phyloP scores from a whole-genome alignment of 2,329 filamentous ascomycete species.

The Curvularia spicifera region DNA sequence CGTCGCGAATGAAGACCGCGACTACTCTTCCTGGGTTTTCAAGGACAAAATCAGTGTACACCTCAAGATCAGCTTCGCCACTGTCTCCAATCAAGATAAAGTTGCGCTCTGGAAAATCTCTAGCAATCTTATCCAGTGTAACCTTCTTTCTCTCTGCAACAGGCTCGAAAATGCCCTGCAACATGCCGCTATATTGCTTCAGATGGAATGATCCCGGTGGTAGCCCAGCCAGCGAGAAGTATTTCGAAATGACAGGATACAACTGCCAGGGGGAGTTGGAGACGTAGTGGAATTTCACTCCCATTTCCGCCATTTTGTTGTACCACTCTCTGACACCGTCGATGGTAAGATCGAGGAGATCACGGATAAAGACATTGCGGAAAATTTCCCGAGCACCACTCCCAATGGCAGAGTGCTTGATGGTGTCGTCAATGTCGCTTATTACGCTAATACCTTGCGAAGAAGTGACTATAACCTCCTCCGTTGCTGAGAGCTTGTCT shows the following conservation, averaged over 20 bases:
- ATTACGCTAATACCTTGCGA: slow-evolving; percentile 86
- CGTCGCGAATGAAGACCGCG: slow-evolving; percentile 92
- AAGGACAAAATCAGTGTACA: slow-evolving; percentile 91
- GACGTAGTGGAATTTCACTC: slow-evolving; percentile 92
- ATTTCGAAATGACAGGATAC: slow-evolving; percentile 85
- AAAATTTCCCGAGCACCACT: slow-evolving; percentile 92
- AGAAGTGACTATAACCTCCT: slow-evolving; percentile 78
- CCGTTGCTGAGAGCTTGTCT: slow-evolving; percentile 80
- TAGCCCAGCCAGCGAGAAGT: slow-evolving; percentile 79
- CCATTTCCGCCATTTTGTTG: slow-evolving; percentile 73
- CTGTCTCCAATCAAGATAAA: slow-evolving; percentile 95
- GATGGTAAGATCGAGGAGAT: slow-evolving; percentile 79
- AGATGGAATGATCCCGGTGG: slow-evolving; percentile 90
- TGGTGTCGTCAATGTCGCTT: slow-evolving; percentile 96
- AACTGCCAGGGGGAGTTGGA: slow-evolving; percentile 99
- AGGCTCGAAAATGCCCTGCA: slow-evolving; percentile 97
- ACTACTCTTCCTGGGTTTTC: slow-evolving; percentile 82
- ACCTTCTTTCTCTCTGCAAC: slow-evolving; percentile 93
- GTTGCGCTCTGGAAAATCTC: slow-evolving; percentile 85
- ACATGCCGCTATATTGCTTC: slow-evolving; percentile 95
- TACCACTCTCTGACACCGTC: slow-evolving; percentile 94
- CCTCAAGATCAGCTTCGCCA: slow-evolving; percentile 94
- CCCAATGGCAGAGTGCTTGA: slow-evolving; percentile 92
- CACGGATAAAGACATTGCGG: slow-evolving; percentile 91
- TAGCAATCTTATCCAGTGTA: slow-evolving; percentile 81